Percentiles rank a stretch among this genome's conserved stretches.
Evolutionary conservation across 2,329 filamentous ascomycete species (phyloP).

Genomic region (Tolypocladium sp.): DNA sequence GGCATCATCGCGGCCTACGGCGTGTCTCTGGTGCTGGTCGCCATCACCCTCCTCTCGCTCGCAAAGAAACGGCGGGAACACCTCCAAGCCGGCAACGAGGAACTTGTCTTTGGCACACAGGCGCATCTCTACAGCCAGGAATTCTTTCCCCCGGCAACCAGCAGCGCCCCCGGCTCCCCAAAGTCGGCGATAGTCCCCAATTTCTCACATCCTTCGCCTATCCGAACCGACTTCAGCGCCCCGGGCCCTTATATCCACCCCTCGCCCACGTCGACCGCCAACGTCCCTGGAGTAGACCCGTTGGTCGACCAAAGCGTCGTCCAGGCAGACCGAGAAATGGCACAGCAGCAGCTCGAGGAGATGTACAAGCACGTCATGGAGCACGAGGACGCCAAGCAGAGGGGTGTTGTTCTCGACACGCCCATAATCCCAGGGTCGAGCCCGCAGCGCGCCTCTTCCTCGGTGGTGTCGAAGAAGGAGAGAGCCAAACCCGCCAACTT

Average conservation of each 20-base stretch:
- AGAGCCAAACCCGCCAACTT: slow-evolving; percentile 40
- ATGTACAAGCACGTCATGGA: slow-evolving; percentile 91
- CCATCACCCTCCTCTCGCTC: slow-evolving; percentile 54
- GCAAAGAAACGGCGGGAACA: slow-evolving; percentile 45
- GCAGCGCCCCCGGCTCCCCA: slow-evolving; percentile 8
- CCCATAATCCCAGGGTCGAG: slow-evolving; percentile 23
- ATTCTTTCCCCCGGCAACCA: slow-evolving; percentile 1
- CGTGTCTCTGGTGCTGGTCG: slow-evolving; percentile 64
- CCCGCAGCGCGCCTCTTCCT: slow-evolving; percentile 14
- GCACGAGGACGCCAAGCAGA: slow-evolving; percentile 63
- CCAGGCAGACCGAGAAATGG: slow-evolving; percentile 62
- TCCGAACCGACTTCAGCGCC: slow-evolving; percentile 20
- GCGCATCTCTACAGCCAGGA: slow-evolving; percentile 13
- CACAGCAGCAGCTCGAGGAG: slow-evolving; percentile 76
- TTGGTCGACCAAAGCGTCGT: slow-evolving; percentile 73
- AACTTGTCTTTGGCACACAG: slow-evolving; percentile 31
- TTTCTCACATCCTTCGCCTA: slow-evolving; percentile 42
- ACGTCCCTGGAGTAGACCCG: slow-evolving; percentile 50
- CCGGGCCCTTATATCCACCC: slow-evolving; percentile 34
- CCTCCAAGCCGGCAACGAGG: slow-evolving; percentile 42
- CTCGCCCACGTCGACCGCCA: slow-evolving; percentile 35
- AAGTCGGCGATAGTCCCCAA: slow-evolving; percentile 26
- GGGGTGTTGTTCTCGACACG: slow-evolving; percentile 38
- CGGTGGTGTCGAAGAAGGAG: slow-evolving; percentile 31
- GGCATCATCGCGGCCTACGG: slow-evolving; percentile 80